A percentile compares a stretch with the other conserved stretches of the same genome.
Conservation (phyloP, 169 alveolate species). For the Plasmodium sp. region DNA sequence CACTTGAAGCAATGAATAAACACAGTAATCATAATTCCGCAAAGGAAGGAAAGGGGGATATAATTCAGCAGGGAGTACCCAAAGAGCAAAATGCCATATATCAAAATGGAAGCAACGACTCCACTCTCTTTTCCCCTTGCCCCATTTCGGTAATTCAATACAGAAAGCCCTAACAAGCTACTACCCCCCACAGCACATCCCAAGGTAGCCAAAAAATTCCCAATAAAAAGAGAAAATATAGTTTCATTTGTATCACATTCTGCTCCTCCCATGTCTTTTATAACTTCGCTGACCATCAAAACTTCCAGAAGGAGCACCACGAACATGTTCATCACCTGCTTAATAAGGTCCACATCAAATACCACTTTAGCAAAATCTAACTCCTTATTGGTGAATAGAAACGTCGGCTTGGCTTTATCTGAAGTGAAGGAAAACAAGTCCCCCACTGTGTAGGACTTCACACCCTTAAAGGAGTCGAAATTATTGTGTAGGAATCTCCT, state of each 20-base stretch:
- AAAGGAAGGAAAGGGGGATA: conserved; percentile 86
- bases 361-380: conserved; percentile 63
- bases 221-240: conserved; percentile 84
- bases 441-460: conserved; percentile 83
- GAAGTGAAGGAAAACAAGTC: conserved; percentile 80
- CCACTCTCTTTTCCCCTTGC: conserved; percentile 88
- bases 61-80: conserved; percentile 84
- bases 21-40: conserved; percentile 88
- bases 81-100: conserved; percentile 80
- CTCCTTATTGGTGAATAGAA: conserved; percentile 70
- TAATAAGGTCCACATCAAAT: conserved; percentile 75
- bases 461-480: conserved; percentile 69
- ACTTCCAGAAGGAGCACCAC: conserved; percentile 81
- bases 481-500: conserved; percentile 48
- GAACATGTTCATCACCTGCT: conserved; percentile 75
- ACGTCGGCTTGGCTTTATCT: conserved; percentile 79
- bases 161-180: conserved; percentile 86
- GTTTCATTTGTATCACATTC: conserved; percentile 85
- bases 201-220: conserved; percentile 79
- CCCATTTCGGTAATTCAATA: conserved; percentile 86
- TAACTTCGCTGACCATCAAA: conserved; percentile 85
- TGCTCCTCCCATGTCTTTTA: conserved; percentile 81
- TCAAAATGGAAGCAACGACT: conserved; percentile 78
- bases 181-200: conserved; percentile 88
- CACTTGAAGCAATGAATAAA: conserved; percentile 88